Conservation (phyloP, 2,329 filamentous ascomycete species). For the Cyphellophora attinorum region DNA sequence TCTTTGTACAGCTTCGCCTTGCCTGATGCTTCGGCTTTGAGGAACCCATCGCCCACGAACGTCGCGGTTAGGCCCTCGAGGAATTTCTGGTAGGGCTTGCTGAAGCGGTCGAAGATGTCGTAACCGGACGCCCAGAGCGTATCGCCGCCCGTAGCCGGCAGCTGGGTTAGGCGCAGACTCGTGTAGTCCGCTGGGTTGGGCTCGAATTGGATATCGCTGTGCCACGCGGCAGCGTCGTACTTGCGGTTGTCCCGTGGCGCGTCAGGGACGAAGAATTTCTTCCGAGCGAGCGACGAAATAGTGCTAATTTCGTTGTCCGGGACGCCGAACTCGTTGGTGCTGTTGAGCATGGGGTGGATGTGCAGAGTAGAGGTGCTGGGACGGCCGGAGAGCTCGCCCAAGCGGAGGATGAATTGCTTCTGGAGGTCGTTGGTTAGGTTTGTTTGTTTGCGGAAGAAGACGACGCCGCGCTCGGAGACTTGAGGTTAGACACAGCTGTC, state of each 20-base stretch:
- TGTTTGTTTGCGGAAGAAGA: conserved; percentile 59
- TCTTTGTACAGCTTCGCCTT: conserved; percentile 28
- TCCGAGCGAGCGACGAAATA: conserved; percentile 49
- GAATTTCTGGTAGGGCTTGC: conserved; percentile 43
- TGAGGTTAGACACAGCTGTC: not conserved
- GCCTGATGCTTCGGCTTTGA: conserved; percentile 32
- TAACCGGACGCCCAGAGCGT: conserved; percentile 61
- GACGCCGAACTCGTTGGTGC: conserved; percentile 43
- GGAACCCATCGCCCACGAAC: conserved; percentile 42
- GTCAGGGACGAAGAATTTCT: conserved; percentile 32
- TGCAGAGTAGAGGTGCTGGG: conserved; percentile 49
- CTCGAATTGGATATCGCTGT: conserved; percentile 58
- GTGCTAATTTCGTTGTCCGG: conserved; percentile 54
- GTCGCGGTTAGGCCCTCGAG: conserved; percentile 50
- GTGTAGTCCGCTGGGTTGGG: conserved; percentile 55
- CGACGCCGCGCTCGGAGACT: conserved; percentile 61
- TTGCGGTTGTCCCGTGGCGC: conserved; percentile 25
- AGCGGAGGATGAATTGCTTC: conserved; percentile 52
- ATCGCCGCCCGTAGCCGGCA: conserved; percentile 47
- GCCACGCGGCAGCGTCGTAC: conserved; percentile 40
- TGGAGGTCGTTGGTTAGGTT: conserved; percentile 53
- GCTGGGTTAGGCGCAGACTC: conserved; percentile 45
- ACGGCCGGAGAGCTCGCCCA: conserved; percentile 52
- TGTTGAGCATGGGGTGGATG: conserved; percentile 51
- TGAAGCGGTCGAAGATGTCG: conserved; percentile 55